Percentiles rank a stretch among this genome's conserved stretches.
These are phyloP conservation scores for Chrysophaeum taylorii DNA, from an alignment of 352 stramenopile genomes.

Conservation along the genomic window DNA sequence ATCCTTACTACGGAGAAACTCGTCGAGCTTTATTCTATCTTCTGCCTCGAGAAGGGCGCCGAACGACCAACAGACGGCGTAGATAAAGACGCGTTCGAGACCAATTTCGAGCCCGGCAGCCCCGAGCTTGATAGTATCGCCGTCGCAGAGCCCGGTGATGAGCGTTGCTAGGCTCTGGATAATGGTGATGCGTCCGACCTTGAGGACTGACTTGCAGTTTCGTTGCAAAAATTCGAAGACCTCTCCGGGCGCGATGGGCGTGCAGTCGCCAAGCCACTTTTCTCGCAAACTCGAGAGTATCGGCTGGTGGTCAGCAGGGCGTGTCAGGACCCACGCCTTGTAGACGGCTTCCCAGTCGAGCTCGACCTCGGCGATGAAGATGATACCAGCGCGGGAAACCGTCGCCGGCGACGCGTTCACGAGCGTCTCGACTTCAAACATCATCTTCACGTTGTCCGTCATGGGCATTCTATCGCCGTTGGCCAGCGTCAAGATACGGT, in stretches of 20 bases:
- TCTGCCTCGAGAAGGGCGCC: slow-evolving; percentile 88
- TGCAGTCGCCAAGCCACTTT: slow-evolving; percentile 91
- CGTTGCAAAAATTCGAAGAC: slow-evolving; percentile 89
- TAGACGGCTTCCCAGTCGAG: slow-evolving; percentile 91
- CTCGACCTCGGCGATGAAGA: slow-evolving; percentile 95
- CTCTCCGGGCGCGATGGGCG: slow-evolving; percentile 76
- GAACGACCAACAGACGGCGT: slow-evolving; percentile 89
- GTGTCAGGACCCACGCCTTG: slow-evolving; percentile 87
- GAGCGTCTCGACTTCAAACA: slow-evolving; percentile 93
- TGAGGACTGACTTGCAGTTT: slow-evolving; percentile 82
- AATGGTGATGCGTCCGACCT: slow-evolving; percentile 75
- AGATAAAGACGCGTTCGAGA: slow-evolving; percentile 89
- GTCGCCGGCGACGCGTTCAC: slow-evolving; percentile 92
- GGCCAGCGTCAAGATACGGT: slow-evolving; percentile 90
- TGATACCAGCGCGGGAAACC: slow-evolving; percentile 88
- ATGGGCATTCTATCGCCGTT: slow-evolving; percentile 95
- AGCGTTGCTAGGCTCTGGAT: slow-evolving; percentile 64
- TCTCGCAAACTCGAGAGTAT: slow-evolving; percentile 78
- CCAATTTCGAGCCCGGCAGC: slow-evolving; percentile 7
- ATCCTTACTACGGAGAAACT: slow-evolving; percentile 82
- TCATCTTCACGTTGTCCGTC: slow-evolving; percentile 87
- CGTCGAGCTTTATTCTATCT: slow-evolving; percentile 86
- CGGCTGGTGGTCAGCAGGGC: slow-evolving; percentile 62
- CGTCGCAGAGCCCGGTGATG: slow-evolving; percentile 72
- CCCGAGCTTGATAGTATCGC: not conserved